Percentiles rank a stretch among this genome's conserved stretches.
Conservation (phyloP, 805 yeast species). For the Candida sanyiensis region DNA sequence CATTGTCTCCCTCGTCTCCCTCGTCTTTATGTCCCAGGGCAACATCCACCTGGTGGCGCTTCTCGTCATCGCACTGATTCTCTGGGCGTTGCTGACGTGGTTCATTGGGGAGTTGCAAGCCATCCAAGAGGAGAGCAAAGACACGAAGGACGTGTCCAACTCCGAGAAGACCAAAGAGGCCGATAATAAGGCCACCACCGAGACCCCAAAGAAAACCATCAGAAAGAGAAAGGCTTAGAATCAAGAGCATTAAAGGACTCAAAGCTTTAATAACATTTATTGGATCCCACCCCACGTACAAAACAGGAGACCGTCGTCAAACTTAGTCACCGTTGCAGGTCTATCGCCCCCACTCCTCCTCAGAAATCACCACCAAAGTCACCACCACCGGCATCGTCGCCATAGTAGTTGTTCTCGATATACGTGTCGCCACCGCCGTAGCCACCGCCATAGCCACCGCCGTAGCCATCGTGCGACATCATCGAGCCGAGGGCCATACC, state of each 20-base stretch:
- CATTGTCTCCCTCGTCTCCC: slow-evolving; percentile 45
- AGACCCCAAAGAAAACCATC: background rate
- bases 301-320: too few species aligned
- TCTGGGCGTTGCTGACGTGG: slow-evolving; percentile 87
- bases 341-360: background rate
- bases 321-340: too few species aligned
- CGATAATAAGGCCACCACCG: slow-evolving; percentile 1
- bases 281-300: too few species aligned
- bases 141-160: background rate
- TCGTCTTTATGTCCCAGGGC: slow-evolving; percentile 56
- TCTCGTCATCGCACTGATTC: slow-evolving; percentile 48
- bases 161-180: slow-evolving; percentile 13
- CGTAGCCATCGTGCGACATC: slow-evolving; percentile 19
- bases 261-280: too few species aligned
- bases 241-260: background rate
- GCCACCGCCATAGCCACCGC: slow-evolving; percentile 11
- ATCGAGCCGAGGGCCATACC: slow-evolving; percentile 27
- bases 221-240: slow-evolving; percentile 4
- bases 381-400: slow-evolving; percentile 33
- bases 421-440: slow-evolving; percentile 1
- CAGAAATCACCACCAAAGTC: slow-evolving; percentile 26
- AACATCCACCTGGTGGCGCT: slow-evolving; percentile 56
- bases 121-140: slow-evolving; percentile 11
- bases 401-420: slow-evolving; percentile 22
- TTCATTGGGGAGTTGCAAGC: slow-evolving; percentile 64